Evolutionary conservation across 306 rosid genomes (phyloP).

Genomic region (Potentilla sterilis): DNA sequence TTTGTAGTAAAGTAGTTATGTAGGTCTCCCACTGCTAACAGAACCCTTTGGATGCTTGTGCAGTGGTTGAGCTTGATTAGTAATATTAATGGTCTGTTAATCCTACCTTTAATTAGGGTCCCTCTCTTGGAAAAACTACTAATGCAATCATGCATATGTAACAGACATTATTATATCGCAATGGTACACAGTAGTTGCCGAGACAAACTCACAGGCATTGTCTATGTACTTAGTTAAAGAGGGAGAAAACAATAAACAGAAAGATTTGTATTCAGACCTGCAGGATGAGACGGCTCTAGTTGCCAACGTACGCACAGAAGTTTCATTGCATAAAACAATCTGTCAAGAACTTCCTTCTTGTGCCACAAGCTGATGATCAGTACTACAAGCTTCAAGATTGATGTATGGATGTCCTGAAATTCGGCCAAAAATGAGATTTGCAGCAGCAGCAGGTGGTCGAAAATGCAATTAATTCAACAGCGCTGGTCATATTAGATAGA

Average conservation of each 20-base stretch:
- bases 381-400: not conserved
- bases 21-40: not conserved
- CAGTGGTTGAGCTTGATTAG: constrained; percentile 5
- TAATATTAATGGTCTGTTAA: not conserved
- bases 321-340: not conserved
- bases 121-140: not conserved
- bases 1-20: not conserved
- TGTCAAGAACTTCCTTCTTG: not conserved
- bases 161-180: not conserved
- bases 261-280: not conserved
- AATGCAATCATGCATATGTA: not conserved
- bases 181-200: not conserved
- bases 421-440: not conserved
- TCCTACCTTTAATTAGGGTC: not conserved
- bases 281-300: not conserved
- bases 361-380: not conserved
- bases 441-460: not conserved
- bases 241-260: not conserved
- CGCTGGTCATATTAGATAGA: not conserved
- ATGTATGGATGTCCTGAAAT: not conserved
- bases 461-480: not conserved
- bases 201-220: not conserved
- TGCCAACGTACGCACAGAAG: not conserved
- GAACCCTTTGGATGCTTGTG: constrained; percentile 3
- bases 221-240: not conserved